Conservation (phyloP, 2,329 filamentous ascomycete species). For the Drechslerella dactyloides region DNA sequence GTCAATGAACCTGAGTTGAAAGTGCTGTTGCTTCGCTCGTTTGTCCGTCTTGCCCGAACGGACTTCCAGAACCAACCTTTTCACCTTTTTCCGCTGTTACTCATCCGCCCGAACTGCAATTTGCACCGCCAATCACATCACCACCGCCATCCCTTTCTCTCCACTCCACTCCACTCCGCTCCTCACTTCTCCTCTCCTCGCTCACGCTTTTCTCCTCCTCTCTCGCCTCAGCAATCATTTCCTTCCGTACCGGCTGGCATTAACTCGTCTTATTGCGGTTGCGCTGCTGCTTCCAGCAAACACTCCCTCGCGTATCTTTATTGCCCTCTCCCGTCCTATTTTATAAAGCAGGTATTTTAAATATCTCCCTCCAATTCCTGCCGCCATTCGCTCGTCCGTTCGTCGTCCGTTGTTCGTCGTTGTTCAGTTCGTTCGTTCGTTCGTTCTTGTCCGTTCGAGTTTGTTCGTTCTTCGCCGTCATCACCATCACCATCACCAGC, state of each 20-base stretch:
- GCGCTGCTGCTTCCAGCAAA: too few relatives aligned
- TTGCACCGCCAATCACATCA: slow-evolving; percentile 5
- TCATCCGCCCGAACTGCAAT: slow-evolving; percentile 4
- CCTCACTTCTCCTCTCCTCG: not conserved
- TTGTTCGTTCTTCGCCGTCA: not conserved
- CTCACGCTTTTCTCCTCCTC: slow-evolving; percentile 3
- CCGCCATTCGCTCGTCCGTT: not conserved
- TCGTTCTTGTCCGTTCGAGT: slow-evolving; percentile 2
- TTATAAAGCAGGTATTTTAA: slow-evolving; percentile 2
- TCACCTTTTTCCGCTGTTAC: too few relatives aligned
- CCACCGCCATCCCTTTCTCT: slow-evolving; percentile 14
- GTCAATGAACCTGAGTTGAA: not conserved
- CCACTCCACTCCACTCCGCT: slow-evolving; percentile 4
- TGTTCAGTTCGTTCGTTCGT: not conserved
- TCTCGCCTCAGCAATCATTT: not conserved
- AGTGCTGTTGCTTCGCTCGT: not conserved
- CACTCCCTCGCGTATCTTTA: not conserved
- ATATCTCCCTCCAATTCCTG: not conserved
- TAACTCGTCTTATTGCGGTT: too few relatives aligned
- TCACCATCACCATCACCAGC: too few relatives aligned
- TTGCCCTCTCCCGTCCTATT: not conserved
- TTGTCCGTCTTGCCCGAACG: not conserved
- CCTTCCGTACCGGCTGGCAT: too few relatives aligned
- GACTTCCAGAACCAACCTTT: slow-evolving; percentile 30
- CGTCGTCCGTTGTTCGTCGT: not conserved